phyloP scores from a whole-genome alignment of 257 asterid genomes.

The Solanum lignicaule region DNA sequence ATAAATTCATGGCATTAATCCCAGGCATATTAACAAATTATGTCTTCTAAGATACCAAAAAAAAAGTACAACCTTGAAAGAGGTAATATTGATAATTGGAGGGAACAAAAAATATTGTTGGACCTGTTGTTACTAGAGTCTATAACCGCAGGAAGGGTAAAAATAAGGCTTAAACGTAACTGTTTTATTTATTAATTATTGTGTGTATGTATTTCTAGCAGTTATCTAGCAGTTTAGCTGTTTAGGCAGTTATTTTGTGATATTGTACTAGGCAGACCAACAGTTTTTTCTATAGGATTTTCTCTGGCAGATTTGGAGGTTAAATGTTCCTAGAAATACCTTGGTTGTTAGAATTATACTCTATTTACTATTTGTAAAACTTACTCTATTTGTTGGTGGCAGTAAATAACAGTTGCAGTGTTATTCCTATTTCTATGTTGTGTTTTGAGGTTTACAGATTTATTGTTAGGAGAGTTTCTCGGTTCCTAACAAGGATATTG shows the following conservation, averaged over 20 bases:
- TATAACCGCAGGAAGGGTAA: neutral
- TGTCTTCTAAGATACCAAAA: neutral
- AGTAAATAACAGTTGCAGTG: neutral
- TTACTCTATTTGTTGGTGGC: neutral
- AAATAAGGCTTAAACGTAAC: neutral
- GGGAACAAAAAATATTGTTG: neutral
- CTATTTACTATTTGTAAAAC: neutral
- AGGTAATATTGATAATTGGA: neutral
- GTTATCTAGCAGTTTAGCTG: neutral
- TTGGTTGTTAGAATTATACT: neutral
- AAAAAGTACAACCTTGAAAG: neutral
- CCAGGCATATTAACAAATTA: neutral
- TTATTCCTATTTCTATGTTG: neutral
- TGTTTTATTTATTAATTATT: neutral
- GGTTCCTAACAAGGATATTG: neutral
- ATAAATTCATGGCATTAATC: constrained; percentile 1
- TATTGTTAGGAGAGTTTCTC: neutral
- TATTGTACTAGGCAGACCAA: neutral
- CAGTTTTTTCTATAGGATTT: neutral
- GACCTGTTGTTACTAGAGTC: neutral
- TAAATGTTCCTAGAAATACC: neutral
- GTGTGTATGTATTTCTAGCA: neutral
- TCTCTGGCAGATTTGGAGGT: neutral
- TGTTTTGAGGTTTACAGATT: neutral
- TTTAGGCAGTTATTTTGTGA: neutral